phyloP scores from a whole-genome alignment of 805 yeast genomes.

The Komagataella phaffii region DNA sequence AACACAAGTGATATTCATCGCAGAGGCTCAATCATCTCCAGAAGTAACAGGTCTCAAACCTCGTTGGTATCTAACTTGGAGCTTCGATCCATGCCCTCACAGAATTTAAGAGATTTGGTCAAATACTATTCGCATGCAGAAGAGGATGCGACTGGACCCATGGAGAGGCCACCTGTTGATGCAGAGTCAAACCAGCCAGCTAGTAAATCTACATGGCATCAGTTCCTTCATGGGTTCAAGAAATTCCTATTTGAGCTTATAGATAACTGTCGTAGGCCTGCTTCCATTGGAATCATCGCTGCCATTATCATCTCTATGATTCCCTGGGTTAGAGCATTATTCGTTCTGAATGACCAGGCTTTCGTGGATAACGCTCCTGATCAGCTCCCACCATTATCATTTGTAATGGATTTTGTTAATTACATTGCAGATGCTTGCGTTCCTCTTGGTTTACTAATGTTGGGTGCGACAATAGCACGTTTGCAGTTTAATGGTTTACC shows the following conservation, averaged over 20 bases:
- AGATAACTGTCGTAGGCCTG: constrained; percentile 54
- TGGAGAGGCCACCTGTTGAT: background rate
- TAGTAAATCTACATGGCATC: background rate
- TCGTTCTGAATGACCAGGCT: constrained; percentile 34
- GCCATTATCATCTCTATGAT: constrained; percentile 63
- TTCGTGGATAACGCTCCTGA: constrained; percentile 73
- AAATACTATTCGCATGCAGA: constrained; percentile 26
- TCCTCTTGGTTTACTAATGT: constrained; percentile 67
- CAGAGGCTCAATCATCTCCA: background rate
- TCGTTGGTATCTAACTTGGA: constrained; percentile 4
- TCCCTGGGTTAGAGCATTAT: constrained; percentile 74
- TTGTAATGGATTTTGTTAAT: constrained; percentile 65
- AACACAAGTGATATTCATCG: background rate
- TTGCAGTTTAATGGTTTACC: constrained; percentile 48
- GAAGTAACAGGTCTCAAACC: background rate
- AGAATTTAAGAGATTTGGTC: constrained; percentile 31
- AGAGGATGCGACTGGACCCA: background rate
- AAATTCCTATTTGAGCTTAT: constrained; percentile 7
- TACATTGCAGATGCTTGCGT: constrained; percentile 83
- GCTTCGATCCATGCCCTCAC: constrained; percentile 23
- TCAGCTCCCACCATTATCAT: constrained; percentile 67
- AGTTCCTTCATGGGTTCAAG: background rate
- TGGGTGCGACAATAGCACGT: constrained; percentile 85
- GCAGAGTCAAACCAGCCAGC: background rate
- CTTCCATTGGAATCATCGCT: constrained; percentile 53